phyloP scores from a whole-genome alignment of 2,329 filamentous ascomycete genomes.

The Chaetothyriales sp. region DNA sequence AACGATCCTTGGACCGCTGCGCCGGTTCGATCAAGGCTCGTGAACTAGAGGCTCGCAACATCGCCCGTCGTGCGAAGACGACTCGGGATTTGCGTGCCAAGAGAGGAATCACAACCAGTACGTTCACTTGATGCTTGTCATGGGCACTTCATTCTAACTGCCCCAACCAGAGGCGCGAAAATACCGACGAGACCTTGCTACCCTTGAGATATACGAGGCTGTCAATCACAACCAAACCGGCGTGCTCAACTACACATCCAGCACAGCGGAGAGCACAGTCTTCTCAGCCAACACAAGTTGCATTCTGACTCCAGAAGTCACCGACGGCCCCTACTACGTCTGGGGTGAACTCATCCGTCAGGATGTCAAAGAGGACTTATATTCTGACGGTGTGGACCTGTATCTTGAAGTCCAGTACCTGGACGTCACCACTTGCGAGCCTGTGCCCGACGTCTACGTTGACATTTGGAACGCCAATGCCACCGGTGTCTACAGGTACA shows the following conservation, averaged over 20 bases:
- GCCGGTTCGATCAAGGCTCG: background rate
- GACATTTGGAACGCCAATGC: constrained; percentile 31
- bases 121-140: background rate
- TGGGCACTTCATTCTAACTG: background rate
- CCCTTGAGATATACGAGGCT: background rate
- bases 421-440: constrained; percentile 28
- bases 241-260: background rate
- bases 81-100: background rate
- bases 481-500: constrained; percentile 27
- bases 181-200: background rate
- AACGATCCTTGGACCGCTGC: background rate
- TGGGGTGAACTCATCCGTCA: constrained; percentile 25
- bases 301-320: constrained; percentile 37
- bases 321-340: constrained; percentile 39
- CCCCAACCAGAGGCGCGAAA: background rate
- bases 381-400: constrained; percentile 24
- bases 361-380: constrained; percentile 22
- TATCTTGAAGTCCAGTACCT: constrained; percentile 28
- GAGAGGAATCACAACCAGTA: background rate
- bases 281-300: constrained; percentile 27
- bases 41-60: background rate
- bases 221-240: background rate
- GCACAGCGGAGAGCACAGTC: constrained; percentile 3
- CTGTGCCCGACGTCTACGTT: constrained; percentile 22
- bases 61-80: background rate